Evolutionary conservation across 2,329 filamentous ascomycete species (phyloP), one percentile per base, ranked within the genome.

Genomic region (Hirsutella thompsonii): DNA sequence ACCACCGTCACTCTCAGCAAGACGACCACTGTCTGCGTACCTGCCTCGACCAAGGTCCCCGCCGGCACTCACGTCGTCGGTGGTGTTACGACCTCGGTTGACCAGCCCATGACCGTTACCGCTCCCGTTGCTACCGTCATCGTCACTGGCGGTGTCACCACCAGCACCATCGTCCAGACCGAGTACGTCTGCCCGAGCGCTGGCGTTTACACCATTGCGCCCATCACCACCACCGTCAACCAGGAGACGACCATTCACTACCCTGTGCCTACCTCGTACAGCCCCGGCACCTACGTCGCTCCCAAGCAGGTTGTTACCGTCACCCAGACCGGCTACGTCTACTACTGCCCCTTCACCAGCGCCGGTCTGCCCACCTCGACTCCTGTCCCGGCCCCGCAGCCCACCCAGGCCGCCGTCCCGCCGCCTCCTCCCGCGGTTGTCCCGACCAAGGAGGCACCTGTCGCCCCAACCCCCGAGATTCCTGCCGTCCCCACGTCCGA

Each of bases 201-300:
- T 54, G 83, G 83, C 59, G 85, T 79, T 43, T 88, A 86, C 72
- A 86, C 79, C 57, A 79, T 88, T 52, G 78, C 70, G 49, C 77
- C 82, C 43, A 70, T 70, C 57, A 83, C 78, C 56, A 82, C 77
- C 49, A 69, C 67, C 28, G 69, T 77, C 49, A 62, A 68, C 43
- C 62, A 66, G 51, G 68, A 69, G 44, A 71, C 69, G 39, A 66
- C 70, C 48, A 64, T 81, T 42, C 72, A 78, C 53, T 79, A 80
- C 63, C 82, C 83, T 39, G 72, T 72, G 44, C 72, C 81, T 41
- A 75, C 75, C 48, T 74, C 67, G 53, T 78, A 78, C 62, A 64
- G 63, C 45, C 79, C 83, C 39, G 83, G 82, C 49, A 84, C 77
- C 54, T 89, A 88, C 74, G 81, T 77, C 49, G 75, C 77, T 54